Evolutionary conservation across 2,329 filamentous ascomycete genomes (phyloP), one percentile per base, ranked within the genome.

Genomic region (Aspergillus sp.): DNA sequence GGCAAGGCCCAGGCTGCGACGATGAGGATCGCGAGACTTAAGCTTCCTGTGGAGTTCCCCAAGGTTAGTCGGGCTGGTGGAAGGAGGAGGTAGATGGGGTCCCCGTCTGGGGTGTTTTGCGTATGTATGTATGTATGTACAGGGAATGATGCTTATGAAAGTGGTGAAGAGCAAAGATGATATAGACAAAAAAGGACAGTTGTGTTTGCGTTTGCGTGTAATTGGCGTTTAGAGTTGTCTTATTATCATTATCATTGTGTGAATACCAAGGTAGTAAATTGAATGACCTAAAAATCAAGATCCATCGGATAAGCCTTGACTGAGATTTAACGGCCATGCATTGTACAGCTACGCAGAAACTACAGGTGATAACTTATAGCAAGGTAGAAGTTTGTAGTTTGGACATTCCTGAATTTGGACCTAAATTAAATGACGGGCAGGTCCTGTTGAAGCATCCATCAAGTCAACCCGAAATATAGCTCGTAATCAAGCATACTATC

Each of bases 31-130:
- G 92, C 89, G 12, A 86, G 86, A 65, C 77, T 98, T 67, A 85
- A 83, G 66, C 74, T 97, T 61, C 95, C 95, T 3, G 78, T 97
- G 47, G 83, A 87, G 58, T 97, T 97, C 72, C 95, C 93, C 1
- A 92, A 89, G 77, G 71, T 77, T 48, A 77, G 67, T 68, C 76
- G 70, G 64, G 73, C 70, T 60, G 75, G 70, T 59, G 68, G 68
- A 59, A 59, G 51, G 41, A 51, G 51, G 45, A 34, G 50, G 24
- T 48, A 48, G 27, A 20, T 34, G 4, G 15, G 12, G 4, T 27
- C 24, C 8, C 24, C 24, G 8, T 2, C 24, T 27, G 24, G 24
- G 27, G 27, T 30, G 27, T 30, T 30, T 30, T 30, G 27, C 9
- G 27, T 30, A 9, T 30, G 27, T 30, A 30, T 30, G 27, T 4